Conservation (phyloP, 139 green algal species). For the Picochlorum sp. region DNA sequence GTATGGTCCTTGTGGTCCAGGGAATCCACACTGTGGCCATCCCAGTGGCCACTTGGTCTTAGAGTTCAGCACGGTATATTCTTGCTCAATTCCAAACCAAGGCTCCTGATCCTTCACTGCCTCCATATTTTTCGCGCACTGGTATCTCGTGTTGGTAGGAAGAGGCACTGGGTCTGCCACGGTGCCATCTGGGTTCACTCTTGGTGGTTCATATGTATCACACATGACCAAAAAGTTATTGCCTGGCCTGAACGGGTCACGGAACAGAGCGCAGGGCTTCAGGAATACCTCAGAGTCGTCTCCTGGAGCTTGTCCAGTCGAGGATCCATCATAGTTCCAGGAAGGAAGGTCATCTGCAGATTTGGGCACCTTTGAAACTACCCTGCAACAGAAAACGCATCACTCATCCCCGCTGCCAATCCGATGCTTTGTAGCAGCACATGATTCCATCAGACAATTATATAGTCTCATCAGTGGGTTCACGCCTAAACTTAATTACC, state of each 20-base stretch:
- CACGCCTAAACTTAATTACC: too few species aligned
- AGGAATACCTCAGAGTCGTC: conserved; percentile 84
- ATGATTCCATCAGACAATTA: not conserved
- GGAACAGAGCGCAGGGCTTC: conserved; percentile 62
- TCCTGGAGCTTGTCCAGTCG: conserved; percentile 80
- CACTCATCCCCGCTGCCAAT: not conserved
- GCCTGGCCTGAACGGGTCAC: conserved; percentile 66
- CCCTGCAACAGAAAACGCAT: not conserved
- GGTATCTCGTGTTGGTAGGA: conserved; percentile 85
- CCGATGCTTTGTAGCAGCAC: not conserved
- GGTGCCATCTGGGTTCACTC: conserved; percentile 50
- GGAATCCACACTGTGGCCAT: conserved; percentile 85
- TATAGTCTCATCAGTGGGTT: too few species aligned
- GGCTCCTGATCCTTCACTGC: conserved; percentile 57
- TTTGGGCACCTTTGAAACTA: conserved; percentile 39
- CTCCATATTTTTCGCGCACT: conserved; percentile 41
- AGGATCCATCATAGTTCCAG: conserved; percentile 97
- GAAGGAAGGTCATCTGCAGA: conserved; percentile 62
- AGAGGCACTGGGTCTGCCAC: conserved; percentile 51
- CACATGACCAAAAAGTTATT: conserved; percentile 95
- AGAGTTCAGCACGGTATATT: conserved; percentile 96
- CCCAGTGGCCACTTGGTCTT: conserved; percentile 94
- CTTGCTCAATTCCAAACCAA: conserved; percentile 96
- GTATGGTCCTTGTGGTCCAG: conserved; percentile 88
- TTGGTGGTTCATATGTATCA: conserved; percentile 82